phyloP scores from a whole-genome alignment of 805 yeast genomes.

The Candida gorgasii region DNA sequence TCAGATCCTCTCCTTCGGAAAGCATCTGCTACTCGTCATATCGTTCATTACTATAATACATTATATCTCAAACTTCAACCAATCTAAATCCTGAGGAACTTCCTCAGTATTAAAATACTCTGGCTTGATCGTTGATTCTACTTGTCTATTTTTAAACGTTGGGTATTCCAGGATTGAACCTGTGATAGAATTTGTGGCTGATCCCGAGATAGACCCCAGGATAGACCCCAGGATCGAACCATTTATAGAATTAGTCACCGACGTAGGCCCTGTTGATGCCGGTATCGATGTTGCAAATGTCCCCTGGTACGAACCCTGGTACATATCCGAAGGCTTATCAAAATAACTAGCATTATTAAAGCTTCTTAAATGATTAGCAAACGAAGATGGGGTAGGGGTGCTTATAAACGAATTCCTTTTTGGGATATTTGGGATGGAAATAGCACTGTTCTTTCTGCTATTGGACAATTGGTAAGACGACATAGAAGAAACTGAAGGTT shows the following conservation, averaged over 20 bases:
- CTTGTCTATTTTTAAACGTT: conserved; percentile 12
- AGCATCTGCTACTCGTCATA: too few species aligned
- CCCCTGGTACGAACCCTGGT: neutral
- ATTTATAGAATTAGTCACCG: neutral
- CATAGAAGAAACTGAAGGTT: conserved; percentile 15
- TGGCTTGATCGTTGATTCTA: conserved; percentile 11
- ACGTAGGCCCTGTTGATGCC: neutral
- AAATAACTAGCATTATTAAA: conserved; percentile 27
- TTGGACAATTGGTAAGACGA: conserved; percentile 13
- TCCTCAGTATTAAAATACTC: conserved; percentile 11
- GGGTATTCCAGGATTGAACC: neutral
- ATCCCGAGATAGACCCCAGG: neutral
- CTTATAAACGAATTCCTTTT: conserved; percentile 16
- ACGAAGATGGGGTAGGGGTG: conserved; percentile 8
- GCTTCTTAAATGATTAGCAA: conserved; percentile 23
- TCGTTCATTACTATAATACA: conserved; percentile 12
- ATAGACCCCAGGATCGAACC: conserved; percentile 1
- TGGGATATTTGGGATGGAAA: conserved; percentile 15
- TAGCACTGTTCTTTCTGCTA: conserved; percentile 12
- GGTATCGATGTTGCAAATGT: neutral
- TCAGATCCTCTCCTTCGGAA: too few species aligned
- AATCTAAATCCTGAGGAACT: conserved; percentile 23
- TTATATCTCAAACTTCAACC: conserved; percentile 28
- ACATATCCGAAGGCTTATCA: conserved; percentile 13
- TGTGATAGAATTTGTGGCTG: neutral